Evolutionary conservation across 768 basidiomycete species (phyloP), one percentile per base, ranked within the genome.

Genomic region (Tylopilus sp.): DNA sequence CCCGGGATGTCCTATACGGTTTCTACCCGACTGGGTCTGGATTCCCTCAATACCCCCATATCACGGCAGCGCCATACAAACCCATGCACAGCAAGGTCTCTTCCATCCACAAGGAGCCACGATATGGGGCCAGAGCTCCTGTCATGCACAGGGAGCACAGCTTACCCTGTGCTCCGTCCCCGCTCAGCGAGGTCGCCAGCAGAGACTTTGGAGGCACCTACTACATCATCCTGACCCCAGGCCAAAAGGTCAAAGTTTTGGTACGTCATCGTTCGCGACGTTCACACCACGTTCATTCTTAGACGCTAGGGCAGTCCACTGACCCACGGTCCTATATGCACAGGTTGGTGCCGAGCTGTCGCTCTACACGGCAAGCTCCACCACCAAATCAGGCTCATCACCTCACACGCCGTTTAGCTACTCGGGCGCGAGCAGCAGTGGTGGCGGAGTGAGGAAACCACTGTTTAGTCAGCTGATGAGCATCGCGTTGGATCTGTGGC

Each of bases 171-270:
- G 74, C 74, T 16, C 77, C 75, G 40, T 64, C 78, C 0, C 68
- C 66, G 16, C 52, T 66, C 8, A 72, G 74, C 41, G 74, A 77
- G 29, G 63, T 42, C 1, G 73, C 65, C 29, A 85, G 81, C 62
- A 68, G 76, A 14, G 78, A 78, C 33, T 85, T 85, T 6, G 84
- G 80, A 21, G 81, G 85, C 64, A 89, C 87, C 4, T 89, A 88
- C 73, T 89, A 87, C 64, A 80, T 88, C 57, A 76, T 87, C 36
- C 86, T 86, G 4, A 76, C 79, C 12, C 79, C 80, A 12, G 84
- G 85, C n/a, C 85, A 87, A 64, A 89, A 88, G 61, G 79, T 87
- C 52, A 86, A 84, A 65, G 78, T 87, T 56, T 76, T 89, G 61
- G 87, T 88, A 71, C 77, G 87, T 78, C 13, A 6, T 19, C n/a